Conservation (phyloP, 1,284 basidiomycete genomes). For the Ustilago esculenta region DNA sequence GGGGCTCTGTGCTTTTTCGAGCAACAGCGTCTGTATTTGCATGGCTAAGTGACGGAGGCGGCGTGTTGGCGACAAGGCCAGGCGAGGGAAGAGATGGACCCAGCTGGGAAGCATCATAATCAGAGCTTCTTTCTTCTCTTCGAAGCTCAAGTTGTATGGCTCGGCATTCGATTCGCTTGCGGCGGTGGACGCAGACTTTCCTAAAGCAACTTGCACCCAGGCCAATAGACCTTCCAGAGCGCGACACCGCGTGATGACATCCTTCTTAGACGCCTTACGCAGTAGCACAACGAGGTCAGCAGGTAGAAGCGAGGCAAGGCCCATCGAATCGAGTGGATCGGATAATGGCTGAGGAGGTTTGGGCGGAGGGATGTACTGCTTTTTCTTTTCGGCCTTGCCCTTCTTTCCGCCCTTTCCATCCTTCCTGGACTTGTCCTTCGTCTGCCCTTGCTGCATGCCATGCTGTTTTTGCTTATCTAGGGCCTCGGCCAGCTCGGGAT, state of each 20-base stretch:
- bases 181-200: conserved; percentile 67
- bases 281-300: conserved; percentile 85
- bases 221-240: conserved; percentile 84
- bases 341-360: conserved; percentile 80
- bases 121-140: conserved; percentile 69
- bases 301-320: conserved; percentile 72
- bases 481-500: conserved; percentile 27
- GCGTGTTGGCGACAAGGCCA: conserved; percentile 83
- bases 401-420: conserved; percentile 47
- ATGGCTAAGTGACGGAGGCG: conserved; percentile 78
- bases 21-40: conserved; percentile 76
- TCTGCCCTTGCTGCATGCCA: conserved; percentile 50
- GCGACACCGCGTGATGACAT: conserved; percentile 83
- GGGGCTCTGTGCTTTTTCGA: conserved; percentile 67
- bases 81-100: conserved; percentile 87
- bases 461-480: conserved; percentile 32
- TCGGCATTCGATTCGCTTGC: conserved; percentile 58
- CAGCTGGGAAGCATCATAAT: conserved; percentile 82
- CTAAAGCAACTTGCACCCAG: conserved; percentile 73
- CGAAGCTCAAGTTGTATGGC: conserved; percentile 15
- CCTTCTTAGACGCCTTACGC: conserved; percentile 87
- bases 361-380: conserved; percentile 62
- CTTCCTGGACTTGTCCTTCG: conserved; percentile 60
- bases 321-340: conserved; percentile 90
- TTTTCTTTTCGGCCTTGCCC: conserved; percentile 58